These are phyloP conservation scores for Pichia manshurica DNA, from an alignment of 805 yeast genomes.

Conservation along the genomic window DNA sequence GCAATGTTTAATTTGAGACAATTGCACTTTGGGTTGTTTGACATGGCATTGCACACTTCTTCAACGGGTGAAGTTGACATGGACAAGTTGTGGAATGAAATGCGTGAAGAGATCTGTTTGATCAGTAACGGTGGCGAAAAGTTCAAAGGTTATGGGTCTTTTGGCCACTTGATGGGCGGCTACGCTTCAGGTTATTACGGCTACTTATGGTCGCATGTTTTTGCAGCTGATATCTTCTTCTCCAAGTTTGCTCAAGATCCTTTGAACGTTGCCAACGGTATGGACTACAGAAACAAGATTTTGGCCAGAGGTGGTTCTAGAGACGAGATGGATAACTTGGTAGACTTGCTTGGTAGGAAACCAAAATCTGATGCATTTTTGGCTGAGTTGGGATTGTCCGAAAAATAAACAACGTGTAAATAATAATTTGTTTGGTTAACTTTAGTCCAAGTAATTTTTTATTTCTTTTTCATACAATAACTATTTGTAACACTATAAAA, in stretches of 20 bases:
- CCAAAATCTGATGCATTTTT: conserved; percentile 73
- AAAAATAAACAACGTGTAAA: not conserved
- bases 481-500: too few species aligned
- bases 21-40: conserved; percentile 72
- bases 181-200: conserved; percentile 87
- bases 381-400: conserved; percentile 49
- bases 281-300: conserved; percentile 62
- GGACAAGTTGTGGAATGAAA: conserved; percentile 54
- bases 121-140: conserved; percentile 47
- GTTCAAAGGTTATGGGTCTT: conserved; percentile 68
- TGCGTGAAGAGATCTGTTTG: conserved; percentile 58
- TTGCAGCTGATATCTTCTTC: conserved; percentile 78
- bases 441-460: too few species aligned
- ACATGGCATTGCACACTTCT: conserved; percentile 60
- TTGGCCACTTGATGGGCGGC: conserved; percentile 80
- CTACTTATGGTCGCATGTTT: conserved; percentile 79
- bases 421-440: too few species aligned
- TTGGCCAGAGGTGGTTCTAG: conserved; percentile 67
- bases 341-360: conserved; percentile 66
- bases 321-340: conserved; percentile 61
- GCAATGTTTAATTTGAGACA: conserved; percentile 70
- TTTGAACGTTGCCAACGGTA: conserved; percentile 54
- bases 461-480: too few species aligned
- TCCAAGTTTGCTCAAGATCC: conserved; percentile 65
- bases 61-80: conserved; percentile 45